Evolutionary conservation across 768 basidiomycete species (phyloP).

Genomic region (Tylopilus subfusipes): DNA sequence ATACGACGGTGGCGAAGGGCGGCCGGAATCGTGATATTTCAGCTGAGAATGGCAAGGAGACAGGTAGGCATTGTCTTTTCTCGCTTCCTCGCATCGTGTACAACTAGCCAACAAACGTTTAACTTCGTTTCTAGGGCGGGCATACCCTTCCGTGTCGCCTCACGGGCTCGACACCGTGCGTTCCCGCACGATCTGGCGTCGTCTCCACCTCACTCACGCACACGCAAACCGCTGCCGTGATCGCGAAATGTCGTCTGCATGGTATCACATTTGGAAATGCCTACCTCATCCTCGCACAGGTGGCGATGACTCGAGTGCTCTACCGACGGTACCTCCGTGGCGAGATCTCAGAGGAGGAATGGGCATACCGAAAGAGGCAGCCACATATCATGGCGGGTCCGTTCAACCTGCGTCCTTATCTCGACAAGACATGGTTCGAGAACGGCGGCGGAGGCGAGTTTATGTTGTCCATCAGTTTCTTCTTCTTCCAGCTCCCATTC

Average conservation of each 20-base stretch:
- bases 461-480: constrained; percentile 43
- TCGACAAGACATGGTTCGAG: constrained; percentile 44
- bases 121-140: constrained; percentile 42
- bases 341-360: constrained; percentile 2
- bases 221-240: constrained; percentile 32
- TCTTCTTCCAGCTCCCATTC: constrained; percentile 42
- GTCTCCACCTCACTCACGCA: constrained; percentile 24
- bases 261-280: constrained; percentile 51
- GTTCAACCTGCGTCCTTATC: constrained; percentile 46
- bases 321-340: constrained; percentile 34
- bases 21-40: constrained; percentile 37
- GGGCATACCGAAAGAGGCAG: neutral
- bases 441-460: constrained; percentile 43
- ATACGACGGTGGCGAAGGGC: constrained; percentile 46
- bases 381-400: constrained; percentile 23
- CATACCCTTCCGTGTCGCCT: constrained; percentile 51
- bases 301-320: constrained; percentile 51
- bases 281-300: constrained; percentile 47
- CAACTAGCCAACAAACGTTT: neutral
- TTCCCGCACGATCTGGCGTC: constrained; percentile 36
- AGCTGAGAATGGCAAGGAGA: constrained; percentile 32
- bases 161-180: constrained; percentile 33
- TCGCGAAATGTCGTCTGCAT: constrained; percentile 40
- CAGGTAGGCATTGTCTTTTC: constrained; percentile 29
- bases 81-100: neutral